Evolutionary conservation across 106 monocot genomes (phyloP), one percentile per base, ranked within the genome.

Genomic region (Agapanthus africanus): DNA sequence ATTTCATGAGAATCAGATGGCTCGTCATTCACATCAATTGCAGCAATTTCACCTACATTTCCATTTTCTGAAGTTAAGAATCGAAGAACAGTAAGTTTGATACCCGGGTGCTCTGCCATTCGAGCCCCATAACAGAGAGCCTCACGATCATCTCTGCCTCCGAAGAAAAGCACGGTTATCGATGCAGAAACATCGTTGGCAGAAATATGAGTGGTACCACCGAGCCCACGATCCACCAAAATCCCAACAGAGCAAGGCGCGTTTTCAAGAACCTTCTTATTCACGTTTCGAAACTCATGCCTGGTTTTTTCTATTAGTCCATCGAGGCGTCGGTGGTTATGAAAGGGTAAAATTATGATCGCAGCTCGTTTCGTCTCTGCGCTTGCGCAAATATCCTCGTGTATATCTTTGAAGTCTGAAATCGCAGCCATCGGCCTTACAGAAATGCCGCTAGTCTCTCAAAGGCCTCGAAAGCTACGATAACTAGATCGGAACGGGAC

Each of bases 241-340:
- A 83, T 76, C 21, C 76, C 83, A 7, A 83, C 83, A 4, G 83
- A 79, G 59, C 83, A 83, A 0, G 83, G 79, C 0, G 76, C 52
- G 27, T 79, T 65, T 15, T 65, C 51, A 10, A 83, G 78, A 19
- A 79, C 71, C 40, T 69, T 71, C n/a, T 40, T 38, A 57, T 79
- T 83, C 30, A 79, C 57, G 1, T 54, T 61, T n/a, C 46, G 65
- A 35, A 79, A 46, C 16, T 56, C 76, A 6, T 54, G n/a, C 44
- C 70, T 63, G 7, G 71, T 72, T 3, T 35, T 62, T 56, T 79
- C 70, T 71, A 83, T 26, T 4, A 25, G 27, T 1, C 79, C 72
- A 54, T 83, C 76, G 14, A 79, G 15, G 3, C 68, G 66, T 40
- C 64, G 79, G 41, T 75, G 75, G 71, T 83, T 83, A 64, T 83